phyloP scores from a whole-genome alignment of 23 red algal species.

The Agarophyton chilense region DNA sequence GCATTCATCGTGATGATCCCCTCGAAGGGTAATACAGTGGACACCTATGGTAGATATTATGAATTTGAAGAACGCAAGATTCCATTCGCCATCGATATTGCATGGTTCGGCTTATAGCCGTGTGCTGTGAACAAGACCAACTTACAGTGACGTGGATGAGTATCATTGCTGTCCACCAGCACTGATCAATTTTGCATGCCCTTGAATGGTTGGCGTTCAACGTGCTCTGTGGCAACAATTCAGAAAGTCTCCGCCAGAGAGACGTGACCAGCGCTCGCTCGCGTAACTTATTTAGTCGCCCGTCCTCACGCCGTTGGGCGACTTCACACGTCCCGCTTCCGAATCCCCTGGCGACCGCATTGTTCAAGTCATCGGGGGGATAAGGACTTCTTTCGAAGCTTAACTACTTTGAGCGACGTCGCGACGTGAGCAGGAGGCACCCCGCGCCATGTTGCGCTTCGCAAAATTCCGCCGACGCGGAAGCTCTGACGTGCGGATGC shows the following conservation, averaged over 20 bases:
- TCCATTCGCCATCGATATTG: not conserved
- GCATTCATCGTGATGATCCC: too few species aligned
- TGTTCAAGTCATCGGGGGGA: not conserved
- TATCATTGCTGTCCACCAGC: not conserved
- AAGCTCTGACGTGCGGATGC: not conserved
- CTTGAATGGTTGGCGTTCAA: not conserved
- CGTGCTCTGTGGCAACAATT: not conserved
- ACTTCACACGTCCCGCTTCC: too few species aligned
- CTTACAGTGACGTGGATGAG: not conserved
- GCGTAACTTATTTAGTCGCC: too few species aligned
- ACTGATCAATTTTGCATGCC: conserved; percentile 12
- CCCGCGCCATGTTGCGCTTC: conserved; percentile 2
- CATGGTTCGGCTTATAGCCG: not conserved
- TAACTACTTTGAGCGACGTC: not conserved
- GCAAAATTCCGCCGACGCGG: conserved; percentile 1
- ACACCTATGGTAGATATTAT: too few species aligned
- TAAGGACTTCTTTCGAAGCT: not conserved
- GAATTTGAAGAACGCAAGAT: too few species aligned
- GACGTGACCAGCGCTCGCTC: too few species aligned
- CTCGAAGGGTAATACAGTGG: too few species aligned
- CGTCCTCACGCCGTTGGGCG: too few species aligned
- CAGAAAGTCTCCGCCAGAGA: conserved; percentile 2
- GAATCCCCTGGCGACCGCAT: too few species aligned
- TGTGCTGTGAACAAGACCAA: too few species aligned
- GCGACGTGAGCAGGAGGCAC: not conserved